These are phyloP conservation scores for Fusarium musae DNA, from an alignment of 2,329 filamentous ascomycete species.

Conservation along the genomic window DNA sequence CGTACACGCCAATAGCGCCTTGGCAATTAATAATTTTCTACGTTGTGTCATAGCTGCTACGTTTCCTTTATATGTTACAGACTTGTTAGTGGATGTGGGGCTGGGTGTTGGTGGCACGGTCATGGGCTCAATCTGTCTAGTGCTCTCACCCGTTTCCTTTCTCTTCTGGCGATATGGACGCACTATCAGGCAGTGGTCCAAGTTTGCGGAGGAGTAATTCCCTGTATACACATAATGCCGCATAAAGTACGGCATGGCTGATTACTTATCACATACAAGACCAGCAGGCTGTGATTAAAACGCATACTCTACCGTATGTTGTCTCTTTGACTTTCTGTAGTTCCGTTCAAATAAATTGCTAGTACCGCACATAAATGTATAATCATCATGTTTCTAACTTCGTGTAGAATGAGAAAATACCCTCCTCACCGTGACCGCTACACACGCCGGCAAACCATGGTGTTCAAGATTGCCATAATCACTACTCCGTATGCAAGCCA, in stretches of 20 bases:
- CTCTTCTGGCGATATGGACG: not conserved
- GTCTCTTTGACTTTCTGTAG: not conserved
- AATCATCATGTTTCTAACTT: too few species aligned
- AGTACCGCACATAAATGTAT: not conserved
- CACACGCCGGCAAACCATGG: not conserved
- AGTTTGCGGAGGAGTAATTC: not conserved
- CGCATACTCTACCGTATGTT: not conserved
- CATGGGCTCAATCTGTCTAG: not conserved
- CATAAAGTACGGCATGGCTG: fast-evolving
- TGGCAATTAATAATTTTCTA: not conserved
- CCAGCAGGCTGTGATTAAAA: too few species aligned
- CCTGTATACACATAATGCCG: fast-evolving
- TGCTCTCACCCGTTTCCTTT: not conserved
- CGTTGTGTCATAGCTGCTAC: not conserved
- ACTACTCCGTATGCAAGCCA: not conserved
- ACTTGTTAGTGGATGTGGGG: not conserved
- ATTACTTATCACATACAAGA: not conserved
- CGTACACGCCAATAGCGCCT: not conserved
- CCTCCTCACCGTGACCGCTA: fast-evolving
- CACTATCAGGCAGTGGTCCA: not conserved
- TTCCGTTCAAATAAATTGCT: not conserved
- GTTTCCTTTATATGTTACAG: not conserved
- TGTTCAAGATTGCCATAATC: not conserved
- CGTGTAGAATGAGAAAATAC: not conserved
- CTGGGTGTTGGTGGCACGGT: not conserved